A percentile compares a stretch with the other conserved stretches of the same genome.
Evolutionary conservation across 1,284 basidiomycete genomes (phyloP).

Genomic region (Kwoniella shivajii): DNA sequence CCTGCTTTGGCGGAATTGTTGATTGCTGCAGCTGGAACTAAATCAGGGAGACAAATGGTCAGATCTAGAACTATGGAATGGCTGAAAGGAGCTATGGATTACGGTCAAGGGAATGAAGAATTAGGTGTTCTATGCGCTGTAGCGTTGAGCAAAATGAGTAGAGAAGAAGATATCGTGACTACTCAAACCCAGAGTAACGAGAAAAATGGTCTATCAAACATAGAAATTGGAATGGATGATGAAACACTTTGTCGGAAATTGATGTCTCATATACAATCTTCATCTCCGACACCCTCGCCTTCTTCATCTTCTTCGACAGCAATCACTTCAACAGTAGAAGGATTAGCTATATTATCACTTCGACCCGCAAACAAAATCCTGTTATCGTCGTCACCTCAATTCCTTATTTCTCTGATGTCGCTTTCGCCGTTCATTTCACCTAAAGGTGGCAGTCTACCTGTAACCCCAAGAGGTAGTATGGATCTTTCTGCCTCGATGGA

Average conservation of each 20-base stretch:
- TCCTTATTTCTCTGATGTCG: slow-evolving; percentile 66
- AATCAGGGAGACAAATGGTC: slow-evolving; percentile 66
- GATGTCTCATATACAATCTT: slow-evolving; percentile 60
- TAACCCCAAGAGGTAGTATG: slow-evolving; percentile 54
- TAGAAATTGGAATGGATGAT: slow-evolving; percentile 18
- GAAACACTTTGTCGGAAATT: slow-evolving; percentile 60
- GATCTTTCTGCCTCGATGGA: slow-evolving; percentile 14
- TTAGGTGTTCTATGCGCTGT: slow-evolving; percentile 68
- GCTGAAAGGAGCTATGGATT: slow-evolving; percentile 52
- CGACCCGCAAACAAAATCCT: slow-evolving; percentile 67
- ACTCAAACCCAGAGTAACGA: background rate
- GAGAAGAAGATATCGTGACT: slow-evolving; percentile 45
- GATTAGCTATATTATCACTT: slow-evolving; percentile 75
- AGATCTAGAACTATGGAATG: slow-evolving; percentile 55
- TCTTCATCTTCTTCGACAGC: slow-evolving; percentile 4
- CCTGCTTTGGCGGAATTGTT: slow-evolving; percentile 67
- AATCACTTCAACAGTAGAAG: slow-evolving; percentile 58
- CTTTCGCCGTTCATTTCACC: slow-evolving; percentile 39
- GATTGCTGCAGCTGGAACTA: slow-evolving; percentile 71
- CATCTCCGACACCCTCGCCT: slow-evolving; percentile 14
- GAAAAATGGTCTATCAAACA: background rate
- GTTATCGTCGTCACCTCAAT: slow-evolving; percentile 61
- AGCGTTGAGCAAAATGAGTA: slow-evolving; percentile 73
- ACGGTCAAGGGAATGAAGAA: slow-evolving; percentile 35
- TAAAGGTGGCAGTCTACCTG: slow-evolving; percentile 57